Evolutionary conservation across 176 grass and related monocot genomes (phyloP).

Genomic region (Triticum urartu): DNA sequence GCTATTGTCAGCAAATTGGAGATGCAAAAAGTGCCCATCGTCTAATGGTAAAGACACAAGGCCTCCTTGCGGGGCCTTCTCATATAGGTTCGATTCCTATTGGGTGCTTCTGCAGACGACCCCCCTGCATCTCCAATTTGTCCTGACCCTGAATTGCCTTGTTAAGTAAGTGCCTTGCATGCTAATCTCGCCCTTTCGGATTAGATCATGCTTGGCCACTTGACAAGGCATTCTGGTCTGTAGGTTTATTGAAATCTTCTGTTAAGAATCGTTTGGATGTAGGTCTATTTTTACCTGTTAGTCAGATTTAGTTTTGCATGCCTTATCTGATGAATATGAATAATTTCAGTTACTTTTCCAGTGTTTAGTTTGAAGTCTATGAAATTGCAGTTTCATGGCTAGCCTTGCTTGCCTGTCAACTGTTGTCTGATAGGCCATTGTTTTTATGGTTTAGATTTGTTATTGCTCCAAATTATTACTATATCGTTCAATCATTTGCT

Average conservation of each 20-base stretch:
- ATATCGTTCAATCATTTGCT: not conserved
- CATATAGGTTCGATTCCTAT: conserved; percentile 69
- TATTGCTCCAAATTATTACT: not conserved
- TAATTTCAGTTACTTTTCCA: not conserved
- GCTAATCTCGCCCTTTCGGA: not conserved
- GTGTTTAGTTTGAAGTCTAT: no score
- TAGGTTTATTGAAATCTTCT: no score
- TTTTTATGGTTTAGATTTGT: not conserved
- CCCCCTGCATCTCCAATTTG: conserved; percentile 12
- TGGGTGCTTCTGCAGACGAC: conserved; percentile 26
- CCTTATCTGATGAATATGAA: not conserved
- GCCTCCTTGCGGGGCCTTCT: not conserved
- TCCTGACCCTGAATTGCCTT: not conserved
- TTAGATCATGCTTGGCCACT: conserved; percentile 12
- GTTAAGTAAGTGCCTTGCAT: not conserved
- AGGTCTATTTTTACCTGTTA: not conserved
- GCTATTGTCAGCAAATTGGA: not conserved
- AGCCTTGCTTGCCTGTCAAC: not conserved
- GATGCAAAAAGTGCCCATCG: conserved; percentile 36
- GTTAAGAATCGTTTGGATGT: no score
- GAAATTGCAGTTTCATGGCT: no score
- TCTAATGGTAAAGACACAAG: conserved; percentile 53
- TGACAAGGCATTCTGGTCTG: not conserved
- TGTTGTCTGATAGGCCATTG: not conserved
- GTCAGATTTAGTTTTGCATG: not conserved